phyloP scores from a whole-genome alignment of 2,329 filamentous ascomycete genomes.

The Botryotinia narcissicola region DNA sequence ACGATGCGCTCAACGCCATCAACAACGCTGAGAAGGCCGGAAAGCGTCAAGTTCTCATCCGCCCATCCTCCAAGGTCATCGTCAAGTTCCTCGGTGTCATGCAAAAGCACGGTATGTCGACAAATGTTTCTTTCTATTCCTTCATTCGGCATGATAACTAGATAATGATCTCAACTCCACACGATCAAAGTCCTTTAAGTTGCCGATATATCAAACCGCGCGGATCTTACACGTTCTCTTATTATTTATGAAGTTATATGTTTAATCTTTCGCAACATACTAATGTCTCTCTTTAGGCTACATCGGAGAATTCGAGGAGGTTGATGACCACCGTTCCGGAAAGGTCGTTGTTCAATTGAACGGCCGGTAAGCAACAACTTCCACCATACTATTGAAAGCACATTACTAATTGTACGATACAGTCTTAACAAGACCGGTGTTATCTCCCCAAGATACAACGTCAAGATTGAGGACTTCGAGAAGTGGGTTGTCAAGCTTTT shows the following conservation, averaged over 20 bases:
- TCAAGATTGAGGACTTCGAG: slow-evolving; percentile 95
- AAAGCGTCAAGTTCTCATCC: slow-evolving; percentile 99
- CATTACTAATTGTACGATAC: slow-evolving; percentile 10
- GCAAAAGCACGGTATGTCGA: slow-evolving; percentile 95
- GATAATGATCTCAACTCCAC: slow-evolving; percentile 79
- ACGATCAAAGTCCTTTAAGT: slow-evolving; percentile 99
- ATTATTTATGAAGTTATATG: slow-evolving; percentile 71
- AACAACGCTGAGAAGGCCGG: slow-evolving; percentile 99
- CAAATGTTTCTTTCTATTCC: slow-evolving; percentile 20
- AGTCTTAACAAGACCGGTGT: slow-evolving; percentile 97
- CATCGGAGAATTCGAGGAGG: slow-evolving; percentile 99
- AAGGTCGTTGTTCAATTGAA: slow-evolving; percentile 99
- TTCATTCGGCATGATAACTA: slow-evolving; percentile 99
- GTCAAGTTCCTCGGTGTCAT: slow-evolving; percentile 99
- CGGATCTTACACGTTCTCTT: slow-evolving; percentile 97
- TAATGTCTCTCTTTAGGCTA: slow-evolving; percentile 69
- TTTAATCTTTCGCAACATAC: slow-evolving; percentile 95
- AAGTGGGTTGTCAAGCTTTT: slow-evolving; percentile 99
- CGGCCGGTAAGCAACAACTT: slow-evolving; percentile 60
- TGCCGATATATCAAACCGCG: slow-evolving; percentile 90
- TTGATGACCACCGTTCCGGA: slow-evolving; percentile 98
- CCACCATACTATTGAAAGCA: neutral
- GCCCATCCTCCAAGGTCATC: slow-evolving; percentile 98
- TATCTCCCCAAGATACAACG: slow-evolving; percentile 99
- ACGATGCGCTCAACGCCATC: slow-evolving; percentile 98